phyloP scores from a whole-genome alignment of 2,329 filamentous ascomycete species.

The Colletotrichum sp. region DNA sequence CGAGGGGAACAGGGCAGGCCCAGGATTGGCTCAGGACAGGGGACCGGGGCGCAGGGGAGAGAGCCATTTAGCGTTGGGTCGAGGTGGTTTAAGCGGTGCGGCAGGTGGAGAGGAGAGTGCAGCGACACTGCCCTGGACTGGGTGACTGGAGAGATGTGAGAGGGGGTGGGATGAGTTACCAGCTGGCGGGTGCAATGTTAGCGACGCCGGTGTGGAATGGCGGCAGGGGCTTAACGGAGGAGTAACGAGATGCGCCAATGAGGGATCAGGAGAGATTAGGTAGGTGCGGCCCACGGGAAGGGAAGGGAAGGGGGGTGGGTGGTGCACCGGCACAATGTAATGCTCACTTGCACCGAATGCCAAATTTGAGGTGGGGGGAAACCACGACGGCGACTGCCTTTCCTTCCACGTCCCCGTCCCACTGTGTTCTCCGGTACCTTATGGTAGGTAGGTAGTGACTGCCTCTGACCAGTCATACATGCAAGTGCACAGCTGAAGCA shows the following conservation, averaged over 20 bases:
- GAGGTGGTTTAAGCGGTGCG: neutral
- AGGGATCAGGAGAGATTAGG: neutral
- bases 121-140: neutral
- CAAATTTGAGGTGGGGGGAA: constrained; percentile 1
- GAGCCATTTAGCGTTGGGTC: neutral
- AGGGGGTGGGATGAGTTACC: neutral
- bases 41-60: neutral
- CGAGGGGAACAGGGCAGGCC: neutral
- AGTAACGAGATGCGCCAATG: neutral
- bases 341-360: neutral
- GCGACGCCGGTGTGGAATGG: neutral
- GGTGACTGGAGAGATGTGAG: neutral
- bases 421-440: neutral
- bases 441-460: neutral
- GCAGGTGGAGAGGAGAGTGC: neutral
- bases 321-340: neutral
- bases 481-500: neutral
- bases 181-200: neutral
- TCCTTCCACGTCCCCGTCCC: neutral
- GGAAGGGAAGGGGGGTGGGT: neutral
- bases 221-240: neutral
- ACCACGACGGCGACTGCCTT: neutral
- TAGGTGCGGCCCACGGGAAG: neutral
- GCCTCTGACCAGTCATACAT: neutral
- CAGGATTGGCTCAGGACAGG: neutral